Evolutionary conservation across 768 basidiomycete genomes (phyloP).

Genomic region (Suillus placidus): DNA sequence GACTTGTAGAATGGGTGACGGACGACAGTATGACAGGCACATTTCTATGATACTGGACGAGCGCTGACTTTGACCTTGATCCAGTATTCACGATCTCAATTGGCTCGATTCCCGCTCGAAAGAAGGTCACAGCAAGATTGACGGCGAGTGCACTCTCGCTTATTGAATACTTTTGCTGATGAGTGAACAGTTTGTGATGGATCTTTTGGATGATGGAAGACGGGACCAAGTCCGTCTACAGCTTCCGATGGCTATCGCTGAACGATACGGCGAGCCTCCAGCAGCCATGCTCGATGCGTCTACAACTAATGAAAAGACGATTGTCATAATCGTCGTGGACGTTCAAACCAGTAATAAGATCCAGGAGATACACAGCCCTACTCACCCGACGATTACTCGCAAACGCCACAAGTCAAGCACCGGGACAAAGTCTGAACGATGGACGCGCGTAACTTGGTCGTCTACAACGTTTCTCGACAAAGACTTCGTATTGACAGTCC

Average conservation of each 20-base stretch:
- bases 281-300: conserved; percentile 36
- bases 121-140: conserved; percentile 43
- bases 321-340: conserved; percentile 44
- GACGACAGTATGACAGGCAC: conserved; percentile 48
- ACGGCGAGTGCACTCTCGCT: conserved; percentile 38
- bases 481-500: conserved; percentile 56
- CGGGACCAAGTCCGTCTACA: conserved; percentile 54
- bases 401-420: conserved; percentile 38
- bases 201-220: conserved; percentile 52
- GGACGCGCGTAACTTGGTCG: conserved; percentile 41
- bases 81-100: conserved; percentile 62
- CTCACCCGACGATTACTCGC: conserved; percentile 40
- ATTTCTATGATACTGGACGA: neutral
- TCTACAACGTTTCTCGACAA: conserved; percentile 45
- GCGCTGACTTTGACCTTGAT: neutral
- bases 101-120: conserved; percentile 49
- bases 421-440: conserved; percentile 41
- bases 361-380: conserved; percentile 43
- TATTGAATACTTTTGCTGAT: neutral
- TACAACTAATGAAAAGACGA: conserved; percentile 34
- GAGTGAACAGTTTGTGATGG: conserved; percentile 49
- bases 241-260: conserved; percentile 51
- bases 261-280: conserved; percentile 56
- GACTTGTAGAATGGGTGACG: conserved; percentile 50
- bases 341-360: conserved; percentile 54